Evolutionary conservation across 2,329 filamentous ascomycete species (phyloP).

Genomic region (Fusarium poae): DNA sequence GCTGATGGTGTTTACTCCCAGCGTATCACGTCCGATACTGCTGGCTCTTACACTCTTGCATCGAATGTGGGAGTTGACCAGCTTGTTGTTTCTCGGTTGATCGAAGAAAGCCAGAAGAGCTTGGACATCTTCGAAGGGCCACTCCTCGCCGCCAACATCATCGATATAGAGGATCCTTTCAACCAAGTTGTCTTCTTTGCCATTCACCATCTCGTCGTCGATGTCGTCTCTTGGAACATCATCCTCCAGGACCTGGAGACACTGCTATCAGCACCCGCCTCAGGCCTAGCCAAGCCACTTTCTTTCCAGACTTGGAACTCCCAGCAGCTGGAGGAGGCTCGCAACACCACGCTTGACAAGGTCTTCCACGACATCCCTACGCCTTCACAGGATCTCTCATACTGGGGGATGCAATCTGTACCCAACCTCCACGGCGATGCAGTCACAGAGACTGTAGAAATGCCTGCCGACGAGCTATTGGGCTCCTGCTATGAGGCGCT

Average conservation of each 20-base stretch:
- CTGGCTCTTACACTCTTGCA: conserved; percentile 18
- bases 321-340: conserved; percentile 45
- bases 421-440: conserved; percentile 31
- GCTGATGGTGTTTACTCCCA: conserved; percentile 11
- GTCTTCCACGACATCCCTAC: conserved; percentile 14
- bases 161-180: conserved; percentile 14
- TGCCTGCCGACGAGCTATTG: not conserved
- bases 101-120: conserved; percentile 16
- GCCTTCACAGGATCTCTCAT: conserved; percentile 33
- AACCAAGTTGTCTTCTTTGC: conserved; percentile 48
- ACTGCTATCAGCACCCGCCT: conserved; percentile 51
- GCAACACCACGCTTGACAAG: conserved; percentile 28
- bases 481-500: conserved; percentile 41
- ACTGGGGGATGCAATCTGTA: conserved; percentile 44
- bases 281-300: conserved; percentile 18
- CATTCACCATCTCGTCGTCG: conserved; percentile 57
- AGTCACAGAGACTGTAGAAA: conserved; percentile 18
- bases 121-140: conserved; percentile 16
- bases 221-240: conserved; percentile 62
- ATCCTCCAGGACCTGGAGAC: conserved; percentile 53
- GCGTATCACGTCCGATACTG: conserved; percentile 5
- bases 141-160: conserved; percentile 34
- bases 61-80: not conserved
- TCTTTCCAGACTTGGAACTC: conserved; percentile 52
- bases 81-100: not conserved